phyloP scores from a whole-genome alignment of 2,329 filamentous ascomycete genomes.

The Fusarium mexicanum region DNA sequence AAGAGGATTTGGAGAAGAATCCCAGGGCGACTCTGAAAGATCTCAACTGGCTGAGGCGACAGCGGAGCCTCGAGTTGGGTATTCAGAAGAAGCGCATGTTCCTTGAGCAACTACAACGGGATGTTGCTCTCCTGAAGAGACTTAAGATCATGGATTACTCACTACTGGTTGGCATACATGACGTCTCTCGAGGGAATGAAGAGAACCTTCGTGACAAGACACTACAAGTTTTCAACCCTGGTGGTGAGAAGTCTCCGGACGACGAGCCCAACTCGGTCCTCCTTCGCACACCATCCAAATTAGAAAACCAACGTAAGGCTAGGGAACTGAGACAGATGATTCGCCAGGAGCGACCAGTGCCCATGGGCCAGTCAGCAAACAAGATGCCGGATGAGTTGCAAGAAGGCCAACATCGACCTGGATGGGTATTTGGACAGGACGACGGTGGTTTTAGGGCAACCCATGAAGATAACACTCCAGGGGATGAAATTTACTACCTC shows the following conservation, averaged over 20 bases:
- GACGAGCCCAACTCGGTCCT: slow-evolving; percentile 73
- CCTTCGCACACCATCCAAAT: slow-evolving; percentile 88
- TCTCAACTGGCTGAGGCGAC: slow-evolving; percentile 91
- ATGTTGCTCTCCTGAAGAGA: slow-evolving; percentile 86
- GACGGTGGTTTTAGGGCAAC: slow-evolving; percentile 94
- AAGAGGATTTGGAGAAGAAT: slow-evolving; percentile 88
- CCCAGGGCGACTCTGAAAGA: slow-evolving; percentile 95
- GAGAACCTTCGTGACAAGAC: slow-evolving; percentile 93
- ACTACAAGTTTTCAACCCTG: slow-evolving; percentile 91
- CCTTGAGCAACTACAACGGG: slow-evolving; percentile 85
- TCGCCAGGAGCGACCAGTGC: slow-evolving; percentile 91
- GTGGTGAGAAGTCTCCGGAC: slow-evolving; percentile 68
- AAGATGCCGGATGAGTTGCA: slow-evolving; percentile 92
- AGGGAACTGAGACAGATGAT: slow-evolving; percentile 92
- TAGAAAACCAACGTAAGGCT: slow-evolving; percentile 91
- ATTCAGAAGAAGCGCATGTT: slow-evolving; percentile 89
- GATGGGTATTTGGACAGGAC: slow-evolving; percentile 89
- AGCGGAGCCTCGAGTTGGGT: slow-evolving; percentile 87
- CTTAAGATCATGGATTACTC: slow-evolving; percentile 99
- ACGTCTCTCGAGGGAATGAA: slow-evolving; percentile 88
- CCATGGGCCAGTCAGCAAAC: slow-evolving; percentile 82
- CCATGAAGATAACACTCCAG: slow-evolving; percentile 84
- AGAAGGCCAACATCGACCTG: slow-evolving; percentile 73
- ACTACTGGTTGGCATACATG: slow-evolving; percentile 92
- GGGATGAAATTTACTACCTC: slow-evolving; percentile 95